A percentile compares a stretch with the other conserved stretches of the same genome.
phyloP scores from a whole-genome alignment of 192 early-diverging fungal genomes.

The Pilaira anomala region DNA sequence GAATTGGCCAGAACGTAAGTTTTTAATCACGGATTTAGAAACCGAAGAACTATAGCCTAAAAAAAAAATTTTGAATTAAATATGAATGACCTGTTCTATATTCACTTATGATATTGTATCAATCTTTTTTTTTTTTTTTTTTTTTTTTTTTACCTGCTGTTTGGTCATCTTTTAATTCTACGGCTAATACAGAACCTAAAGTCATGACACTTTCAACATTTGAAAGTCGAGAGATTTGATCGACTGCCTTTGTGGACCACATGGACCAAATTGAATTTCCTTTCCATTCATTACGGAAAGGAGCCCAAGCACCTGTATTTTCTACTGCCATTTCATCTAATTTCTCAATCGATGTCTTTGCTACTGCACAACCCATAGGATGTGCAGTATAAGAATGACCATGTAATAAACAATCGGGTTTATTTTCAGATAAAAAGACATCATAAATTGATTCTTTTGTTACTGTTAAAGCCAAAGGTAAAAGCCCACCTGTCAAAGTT shows the following conservation, averaged over 20 bases:
- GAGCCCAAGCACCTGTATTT: constrained; percentile 26
- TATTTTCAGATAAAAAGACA: constrained; percentile 58
- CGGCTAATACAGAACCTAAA: constrained; percentile 65
- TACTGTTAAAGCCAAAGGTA: constrained; percentile 69
- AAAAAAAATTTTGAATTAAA: neutral
- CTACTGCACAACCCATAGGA: constrained; percentile 76
- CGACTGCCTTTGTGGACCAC: constrained; percentile 33
- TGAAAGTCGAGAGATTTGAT: constrained; percentile 49
- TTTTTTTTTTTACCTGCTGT: constrained; percentile 24
- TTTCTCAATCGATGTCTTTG: constrained; percentile 51
- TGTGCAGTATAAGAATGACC: constrained; percentile 85
- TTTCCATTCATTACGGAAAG: constrained; percentile 37
- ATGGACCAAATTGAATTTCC: constrained; percentile 43
- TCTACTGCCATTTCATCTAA: constrained; percentile 40
- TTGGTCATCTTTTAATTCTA: constrained; percentile 51
- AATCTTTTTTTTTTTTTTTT: no score
- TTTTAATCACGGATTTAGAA: constrained; percentile 32
- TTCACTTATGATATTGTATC: no score
- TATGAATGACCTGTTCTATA: neutral
- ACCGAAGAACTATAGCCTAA: constrained; percentile 56
- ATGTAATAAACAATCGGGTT: constrained; percentile 71
- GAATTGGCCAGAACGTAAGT: constrained; percentile 31
- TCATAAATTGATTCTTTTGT: constrained; percentile 62
- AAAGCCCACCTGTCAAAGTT: constrained; percentile 68
- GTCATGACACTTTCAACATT: constrained; percentile 63